phyloP scores from a whole-genome alignment of 108 stramenopile genomes.

The Hondaea fermentalgiana region DNA sequence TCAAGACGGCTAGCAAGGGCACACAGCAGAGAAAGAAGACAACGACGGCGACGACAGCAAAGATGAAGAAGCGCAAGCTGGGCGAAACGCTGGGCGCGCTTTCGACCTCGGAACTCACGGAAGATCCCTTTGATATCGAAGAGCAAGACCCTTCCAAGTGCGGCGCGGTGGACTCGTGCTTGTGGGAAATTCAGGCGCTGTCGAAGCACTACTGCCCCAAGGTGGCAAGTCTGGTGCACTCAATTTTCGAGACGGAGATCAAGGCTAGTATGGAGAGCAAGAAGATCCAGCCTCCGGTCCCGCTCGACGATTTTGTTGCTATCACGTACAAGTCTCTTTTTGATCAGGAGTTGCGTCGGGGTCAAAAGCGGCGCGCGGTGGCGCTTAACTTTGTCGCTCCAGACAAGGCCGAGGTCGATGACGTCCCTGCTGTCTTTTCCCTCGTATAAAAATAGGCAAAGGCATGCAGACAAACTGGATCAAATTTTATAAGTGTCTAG shows the following conservation, averaged over 20 bases:
- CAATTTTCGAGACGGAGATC: conserved; percentile 21
- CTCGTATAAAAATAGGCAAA: too few relatives aligned
- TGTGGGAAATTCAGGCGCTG: conserved; percentile 81
- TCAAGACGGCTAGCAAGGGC: too few relatives aligned
- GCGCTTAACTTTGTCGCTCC: not conserved
- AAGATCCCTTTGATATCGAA: conserved; percentile 2
- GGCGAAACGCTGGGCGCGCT: not conserved
- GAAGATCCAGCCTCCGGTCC: conserved; percentile 52
- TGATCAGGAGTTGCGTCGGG: conserved; percentile 23
- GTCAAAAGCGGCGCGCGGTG: not conserved
- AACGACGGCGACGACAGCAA: conserved; percentile 31
- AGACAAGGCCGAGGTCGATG: not conserved
- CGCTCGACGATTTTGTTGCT: conserved; percentile 66
- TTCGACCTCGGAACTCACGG: not conserved
- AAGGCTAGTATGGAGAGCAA: conserved; percentile 56
- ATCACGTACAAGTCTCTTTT: conserved; percentile 74
- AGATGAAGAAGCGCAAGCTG: conserved; percentile 63
- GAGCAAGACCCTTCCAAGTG: not conserved
- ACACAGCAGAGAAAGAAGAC: not conserved
- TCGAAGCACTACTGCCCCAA: conserved; percentile 75
- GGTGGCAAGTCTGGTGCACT: conserved; percentile 61
- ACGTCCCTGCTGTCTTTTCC: not conserved
- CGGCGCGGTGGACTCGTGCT: conserved; percentile 65
- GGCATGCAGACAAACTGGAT: too few relatives aligned
- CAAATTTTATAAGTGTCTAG: too few relatives aligned